Evolutionary conservation across 2,329 filamentous ascomycete genomes (phyloP).

Genomic region (Neofusicoccum laricinum): DNA sequence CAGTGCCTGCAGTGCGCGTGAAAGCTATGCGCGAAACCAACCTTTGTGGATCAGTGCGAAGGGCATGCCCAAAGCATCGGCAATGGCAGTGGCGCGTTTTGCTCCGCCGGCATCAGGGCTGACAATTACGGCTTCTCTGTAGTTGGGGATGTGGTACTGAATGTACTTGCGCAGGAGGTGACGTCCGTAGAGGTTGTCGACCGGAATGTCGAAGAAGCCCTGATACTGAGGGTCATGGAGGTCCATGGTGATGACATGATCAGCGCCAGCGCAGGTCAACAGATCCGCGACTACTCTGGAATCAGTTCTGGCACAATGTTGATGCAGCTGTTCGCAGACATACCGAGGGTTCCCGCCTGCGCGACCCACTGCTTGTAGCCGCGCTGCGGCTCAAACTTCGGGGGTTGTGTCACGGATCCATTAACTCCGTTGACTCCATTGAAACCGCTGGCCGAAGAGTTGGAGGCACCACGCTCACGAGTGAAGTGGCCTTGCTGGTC

Average conservation of each 20-base stretch:
- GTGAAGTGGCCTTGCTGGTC: constrained; percentile 22
- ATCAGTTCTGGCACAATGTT: neutral
- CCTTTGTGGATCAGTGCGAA: constrained; percentile 98
- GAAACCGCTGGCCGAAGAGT: constrained; percentile 49
- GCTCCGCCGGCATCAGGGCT: constrained; percentile 95
- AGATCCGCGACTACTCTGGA: constrained; percentile 68
- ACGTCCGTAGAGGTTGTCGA: constrained; percentile 93
- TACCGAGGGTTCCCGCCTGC: constrained; percentile 81
- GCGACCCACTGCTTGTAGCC: constrained; percentile 99
- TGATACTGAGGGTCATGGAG: constrained; percentile 96
- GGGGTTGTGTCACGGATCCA: constrained; percentile 44
- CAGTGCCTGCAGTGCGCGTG: neutral
- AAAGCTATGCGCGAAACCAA: neutral
- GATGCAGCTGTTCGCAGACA: neutral
- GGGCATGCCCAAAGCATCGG: constrained; percentile 87
- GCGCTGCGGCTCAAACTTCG: constrained; percentile 70
- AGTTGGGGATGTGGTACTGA: constrained; percentile 79
- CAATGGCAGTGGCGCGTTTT: constrained; percentile 92
- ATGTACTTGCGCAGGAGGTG: constrained; percentile 68
- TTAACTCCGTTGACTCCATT: constrained; percentile 52
- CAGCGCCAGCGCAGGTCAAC: constrained; percentile 89
- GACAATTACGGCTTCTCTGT: constrained; percentile 84
- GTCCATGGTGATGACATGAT: constrained; percentile 98
- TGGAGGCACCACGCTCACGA: constrained; percentile 22
- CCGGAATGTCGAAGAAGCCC: constrained; percentile 97